Base-by-base conservation (phyloP, 2,329 filamentous ascomycete genomes). In the Venturia effusa region DNA sequence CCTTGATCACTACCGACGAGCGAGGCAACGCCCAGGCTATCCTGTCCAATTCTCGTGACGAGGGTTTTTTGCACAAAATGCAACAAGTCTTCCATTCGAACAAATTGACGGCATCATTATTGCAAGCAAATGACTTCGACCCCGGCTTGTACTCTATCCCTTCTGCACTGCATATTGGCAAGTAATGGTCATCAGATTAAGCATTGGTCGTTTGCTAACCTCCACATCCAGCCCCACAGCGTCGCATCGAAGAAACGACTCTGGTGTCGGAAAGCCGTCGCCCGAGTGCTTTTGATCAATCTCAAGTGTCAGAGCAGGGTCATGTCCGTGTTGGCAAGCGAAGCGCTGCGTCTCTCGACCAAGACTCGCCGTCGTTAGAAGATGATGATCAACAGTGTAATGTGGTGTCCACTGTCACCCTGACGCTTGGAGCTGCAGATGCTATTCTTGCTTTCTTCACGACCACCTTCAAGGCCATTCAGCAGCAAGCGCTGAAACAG, bases 401-500 rank as follows among this genome's bases (percentile, higher is more conserved):
- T 19, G 41, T 39, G 30, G 48, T 51, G 30, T 30, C 30, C n/a
- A 64, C 39, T 7, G 34, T 45, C 27, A 37, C 41, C 41, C 19
- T 66, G 39, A 76, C 74, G 48, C 81, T 88, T 57, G 79, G 81
- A 24, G 80, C 88, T 65, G 71, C 77, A 1, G 73, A 80, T 2
- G 80, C 80, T 1, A 77, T 88, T 1, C 82, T 81, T 75, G 77
- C 77, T 10, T 86, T 87, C 67, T 88, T 88, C 67, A 78, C 82
- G 59, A 78, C 81, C 48, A 77, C 84, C 0, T 85, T 90, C 70
- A 84, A 83, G 67, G 82, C 83, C 65, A 83, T 88, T 68, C 88
- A 91, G 69, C 88, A 92, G 69, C 82, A 84, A 1, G 83, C 85
- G 7, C 88, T 86, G 75, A 91, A 91, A 73, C 76, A 86, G 32